Percentiles rank a stretch among this genome's conserved stretches.
phyloP scores from a whole-genome alignment of 2,329 filamentous ascomycete species.

The Aspergillus ochraceus region DNA sequence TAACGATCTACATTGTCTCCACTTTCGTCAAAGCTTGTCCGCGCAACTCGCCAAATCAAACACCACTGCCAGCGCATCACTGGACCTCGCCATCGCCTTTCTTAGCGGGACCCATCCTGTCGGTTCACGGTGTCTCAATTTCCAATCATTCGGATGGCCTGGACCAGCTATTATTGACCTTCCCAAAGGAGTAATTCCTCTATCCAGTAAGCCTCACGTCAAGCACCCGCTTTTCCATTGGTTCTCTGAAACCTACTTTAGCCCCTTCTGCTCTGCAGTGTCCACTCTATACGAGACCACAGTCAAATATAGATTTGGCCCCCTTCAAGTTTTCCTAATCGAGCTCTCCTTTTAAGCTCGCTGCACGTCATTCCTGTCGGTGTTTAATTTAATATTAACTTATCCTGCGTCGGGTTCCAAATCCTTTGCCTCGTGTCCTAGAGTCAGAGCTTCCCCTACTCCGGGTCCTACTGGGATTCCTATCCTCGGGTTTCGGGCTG shows the following conservation, averaged over 20 bases:
- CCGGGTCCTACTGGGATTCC: background rate
- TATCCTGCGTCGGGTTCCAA: background rate
- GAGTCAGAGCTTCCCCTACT: too few species aligned
- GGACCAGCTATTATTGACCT: background rate
- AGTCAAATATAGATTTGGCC: background rate
- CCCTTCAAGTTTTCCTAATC: background rate
- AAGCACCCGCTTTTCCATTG: background rate
- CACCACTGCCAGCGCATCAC: background rate
- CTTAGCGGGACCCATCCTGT: background rate
- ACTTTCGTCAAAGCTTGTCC: constrained; percentile 3
- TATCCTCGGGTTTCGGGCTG: background rate
- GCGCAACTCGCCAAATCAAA: background rate
- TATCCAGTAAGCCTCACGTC: background rate
- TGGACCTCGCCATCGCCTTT: background rate
- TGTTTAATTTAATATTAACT: background rate
- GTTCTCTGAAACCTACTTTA: background rate
- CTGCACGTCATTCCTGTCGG: background rate
- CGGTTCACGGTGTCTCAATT: background rate
- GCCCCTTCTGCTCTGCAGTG: too few species aligned
- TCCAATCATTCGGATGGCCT: background rate
- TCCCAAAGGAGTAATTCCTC: background rate
- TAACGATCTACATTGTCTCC: constrained; percentile 6
- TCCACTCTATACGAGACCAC: background rate
- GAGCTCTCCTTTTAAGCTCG: background rate
- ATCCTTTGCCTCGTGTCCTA: background rate